phyloP scores from a whole-genome alignment of 805 yeast species.

The Debaryomyces castellii region DNA sequence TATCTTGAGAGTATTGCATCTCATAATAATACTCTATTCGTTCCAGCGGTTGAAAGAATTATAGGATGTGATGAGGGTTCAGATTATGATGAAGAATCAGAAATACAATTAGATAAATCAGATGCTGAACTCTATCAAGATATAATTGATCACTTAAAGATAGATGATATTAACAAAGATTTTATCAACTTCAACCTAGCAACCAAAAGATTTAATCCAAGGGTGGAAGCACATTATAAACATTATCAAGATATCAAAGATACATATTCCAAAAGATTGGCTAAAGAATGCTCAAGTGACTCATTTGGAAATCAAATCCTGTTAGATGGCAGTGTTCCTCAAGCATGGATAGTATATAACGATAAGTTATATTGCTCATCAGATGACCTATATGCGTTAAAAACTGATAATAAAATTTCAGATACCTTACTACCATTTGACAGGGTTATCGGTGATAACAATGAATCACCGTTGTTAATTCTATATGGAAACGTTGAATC shows the following conservation, averaged over 20 bases:
- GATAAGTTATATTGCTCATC: conserved; percentile 59
- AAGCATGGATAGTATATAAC: conserved; percentile 54
- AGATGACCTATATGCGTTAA: conserved; percentile 78
- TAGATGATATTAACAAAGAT: conserved; percentile 12
- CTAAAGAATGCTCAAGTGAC: conserved; percentile 24
- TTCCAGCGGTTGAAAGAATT: conserved; percentile 25
- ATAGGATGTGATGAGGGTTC: conserved; percentile 7
- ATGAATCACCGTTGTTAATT: conserved; percentile 50
- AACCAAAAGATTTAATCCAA: conserved; percentile 54
- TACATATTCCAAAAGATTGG: conserved; percentile 13
- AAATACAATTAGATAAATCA: conserved; percentile 4
- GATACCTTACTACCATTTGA: conserved; percentile 48
- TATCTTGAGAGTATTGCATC: conserved; percentile 42
- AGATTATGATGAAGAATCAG: conserved; percentile 15
- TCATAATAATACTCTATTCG: conserved; percentile 35
- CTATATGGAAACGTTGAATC: conserved; percentile 66
- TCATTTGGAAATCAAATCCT: conserved; percentile 28
- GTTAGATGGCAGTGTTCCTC: conserved; percentile 15
- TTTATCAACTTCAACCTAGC: conserved; percentile 46
- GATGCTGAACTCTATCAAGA: conserved; percentile 6
- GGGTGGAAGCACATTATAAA: conserved; percentile 62
- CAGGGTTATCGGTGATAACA: conserved; percentile 58
- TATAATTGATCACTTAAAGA: conserved; percentile 3
- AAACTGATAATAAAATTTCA: conserved; percentile 43
- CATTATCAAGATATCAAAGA: conserved; percentile 35